Conservation (phyloP, 2,329 filamentous ascomycete species). For the Fusarium euwallaceae region DNA sequence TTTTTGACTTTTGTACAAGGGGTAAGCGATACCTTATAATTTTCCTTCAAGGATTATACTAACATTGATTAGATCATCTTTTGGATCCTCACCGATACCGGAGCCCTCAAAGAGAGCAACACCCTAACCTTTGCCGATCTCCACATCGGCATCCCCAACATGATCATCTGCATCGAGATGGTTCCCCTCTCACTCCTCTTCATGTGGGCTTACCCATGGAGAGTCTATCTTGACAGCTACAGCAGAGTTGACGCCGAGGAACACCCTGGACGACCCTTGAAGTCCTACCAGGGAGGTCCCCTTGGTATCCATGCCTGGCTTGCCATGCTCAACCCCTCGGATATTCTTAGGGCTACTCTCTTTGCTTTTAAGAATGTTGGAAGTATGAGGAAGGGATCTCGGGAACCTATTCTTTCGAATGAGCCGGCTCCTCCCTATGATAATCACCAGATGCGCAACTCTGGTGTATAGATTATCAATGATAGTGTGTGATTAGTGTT, state of each 20-base stretch:
- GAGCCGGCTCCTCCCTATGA: not conserved
- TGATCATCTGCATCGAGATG: conserved; percentile 38
- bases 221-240: conserved; percentile 24
- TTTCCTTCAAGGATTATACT: not conserved
- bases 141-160: conserved; percentile 38
- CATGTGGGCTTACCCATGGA: conserved; percentile 37
- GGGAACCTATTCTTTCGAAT: not conserved
- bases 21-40: conserved; percentile 3
- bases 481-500: no score
- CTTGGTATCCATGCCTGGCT: conserved; percentile 34
- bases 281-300: conserved; percentile 31
- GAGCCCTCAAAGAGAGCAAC: conserved; percentile 23
- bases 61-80: conserved; percentile 27
- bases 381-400: not conserved
- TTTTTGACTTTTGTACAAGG: conserved; percentile 34
- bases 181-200: conserved; percentile 39
- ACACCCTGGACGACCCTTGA: not conserved
- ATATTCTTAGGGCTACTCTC: conserved; percentile 28
- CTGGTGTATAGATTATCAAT: not conserved
- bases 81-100: conserved; percentile 27
- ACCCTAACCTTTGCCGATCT: conserved; percentile 40
- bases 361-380: conserved; percentile 20
- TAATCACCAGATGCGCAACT: not conserved
- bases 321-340: conserved; percentile 33
- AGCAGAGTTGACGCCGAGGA: conserved; percentile 20